Percentiles rank a stretch among this genome's conserved stretches.
phyloP scores from a whole-genome alignment of 768 basidiomycete species.

The Holtermannia corniformis region DNA sequence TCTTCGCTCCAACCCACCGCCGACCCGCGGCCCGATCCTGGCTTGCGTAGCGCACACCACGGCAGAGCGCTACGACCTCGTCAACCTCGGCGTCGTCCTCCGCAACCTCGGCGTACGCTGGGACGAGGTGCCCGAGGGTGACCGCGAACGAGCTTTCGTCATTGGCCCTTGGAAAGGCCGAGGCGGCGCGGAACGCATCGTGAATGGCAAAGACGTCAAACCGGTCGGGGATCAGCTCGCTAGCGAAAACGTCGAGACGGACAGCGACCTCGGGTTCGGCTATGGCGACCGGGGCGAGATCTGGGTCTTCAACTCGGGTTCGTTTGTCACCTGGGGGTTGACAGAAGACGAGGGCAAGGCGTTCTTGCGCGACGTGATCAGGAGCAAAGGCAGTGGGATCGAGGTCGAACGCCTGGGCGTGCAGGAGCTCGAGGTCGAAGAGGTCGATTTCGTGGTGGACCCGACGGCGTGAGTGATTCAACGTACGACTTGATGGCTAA shows the following conservation, averaged over 20 bases:
- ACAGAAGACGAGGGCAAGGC: slow-evolving; percentile 61
- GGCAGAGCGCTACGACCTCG: slow-evolving; percentile 68
- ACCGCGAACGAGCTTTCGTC: slow-evolving; percentile 30
- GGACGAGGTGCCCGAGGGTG: slow-evolving; percentile 38
- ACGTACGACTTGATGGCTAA: background rate
- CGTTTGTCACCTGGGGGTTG: slow-evolving; percentile 83
- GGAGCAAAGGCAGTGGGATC: slow-evolving; percentile 49
- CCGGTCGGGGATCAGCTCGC: no score
- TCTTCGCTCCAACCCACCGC: slow-evolving; percentile 75
- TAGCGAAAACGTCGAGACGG: background rate
- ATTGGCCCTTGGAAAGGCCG: slow-evolving; percentile 36
- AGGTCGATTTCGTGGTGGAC: slow-evolving; percentile 85
- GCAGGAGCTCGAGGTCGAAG: slow-evolving; percentile 62
- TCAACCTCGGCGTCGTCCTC: slow-evolving; percentile 46
- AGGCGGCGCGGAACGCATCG: slow-evolving; percentile 23
- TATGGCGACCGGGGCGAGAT: slow-evolving; percentile 55
- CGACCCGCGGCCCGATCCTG: slow-evolving; percentile 69
- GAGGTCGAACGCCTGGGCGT: slow-evolving; percentile 59
- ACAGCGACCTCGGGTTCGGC: slow-evolving; percentile 21
- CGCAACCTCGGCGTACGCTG: slow-evolving; percentile 26
- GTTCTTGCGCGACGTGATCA: slow-evolving; percentile 56
- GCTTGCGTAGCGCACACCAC: slow-evolving; percentile 77
- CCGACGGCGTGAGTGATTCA: slow-evolving; percentile 61
- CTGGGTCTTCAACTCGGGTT: slow-evolving; percentile 80
- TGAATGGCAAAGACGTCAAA: slow-evolving; percentile 22